Percentiles rank a stretch among this genome's conserved stretches.
These are phyloP conservation scores for Citrullus amarus DNA, from an alignment of 306 rosid species.

Conservation along the genomic window DNA sequence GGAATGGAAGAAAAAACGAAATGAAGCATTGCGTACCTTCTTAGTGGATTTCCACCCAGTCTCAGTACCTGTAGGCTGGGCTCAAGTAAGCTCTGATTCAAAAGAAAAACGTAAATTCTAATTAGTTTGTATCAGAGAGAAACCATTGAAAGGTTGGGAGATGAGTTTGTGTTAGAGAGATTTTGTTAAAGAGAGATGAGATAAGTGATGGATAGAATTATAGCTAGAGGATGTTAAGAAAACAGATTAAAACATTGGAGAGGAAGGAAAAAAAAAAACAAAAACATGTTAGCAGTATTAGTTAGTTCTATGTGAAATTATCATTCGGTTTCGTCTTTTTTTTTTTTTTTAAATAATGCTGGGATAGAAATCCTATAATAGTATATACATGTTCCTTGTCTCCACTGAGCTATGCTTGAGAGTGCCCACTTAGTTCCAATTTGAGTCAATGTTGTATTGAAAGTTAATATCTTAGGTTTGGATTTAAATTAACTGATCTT, in stretches of 20 bases:
- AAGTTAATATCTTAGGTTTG: background rate
- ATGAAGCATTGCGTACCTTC: constrained; percentile 44
- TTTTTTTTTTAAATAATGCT: too few relatives aligned
- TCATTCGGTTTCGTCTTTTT: too few relatives aligned
- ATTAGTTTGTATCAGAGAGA: background rate
- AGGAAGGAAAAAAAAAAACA: too few relatives aligned
- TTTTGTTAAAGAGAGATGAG: background rate
- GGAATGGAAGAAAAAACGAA: background rate
- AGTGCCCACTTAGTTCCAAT: background rate
- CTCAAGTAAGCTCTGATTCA: constrained; percentile 77
- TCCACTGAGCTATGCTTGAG: background rate
- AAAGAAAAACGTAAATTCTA: background rate
- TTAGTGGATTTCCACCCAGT: constrained; percentile 87
- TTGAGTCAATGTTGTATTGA: too few relatives aligned
- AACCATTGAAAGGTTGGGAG: background rate
- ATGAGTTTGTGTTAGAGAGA: background rate
- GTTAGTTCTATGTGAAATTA: too few relatives aligned
- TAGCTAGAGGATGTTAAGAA: too few relatives aligned
- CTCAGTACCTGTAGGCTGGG: constrained; percentile 60
- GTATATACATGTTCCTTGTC: too few relatives aligned
- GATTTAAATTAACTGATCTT: background rate
- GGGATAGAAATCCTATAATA: too few relatives aligned
- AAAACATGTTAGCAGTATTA: too few relatives aligned
- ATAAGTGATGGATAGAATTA: too few relatives aligned
- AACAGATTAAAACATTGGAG: too few relatives aligned